Percentiles rank a stretch among this genome's conserved stretches.
phyloP scores from a whole-genome alignment of 192 early-diverging fungal species.

The Anaeromyces robustus region DNA sequence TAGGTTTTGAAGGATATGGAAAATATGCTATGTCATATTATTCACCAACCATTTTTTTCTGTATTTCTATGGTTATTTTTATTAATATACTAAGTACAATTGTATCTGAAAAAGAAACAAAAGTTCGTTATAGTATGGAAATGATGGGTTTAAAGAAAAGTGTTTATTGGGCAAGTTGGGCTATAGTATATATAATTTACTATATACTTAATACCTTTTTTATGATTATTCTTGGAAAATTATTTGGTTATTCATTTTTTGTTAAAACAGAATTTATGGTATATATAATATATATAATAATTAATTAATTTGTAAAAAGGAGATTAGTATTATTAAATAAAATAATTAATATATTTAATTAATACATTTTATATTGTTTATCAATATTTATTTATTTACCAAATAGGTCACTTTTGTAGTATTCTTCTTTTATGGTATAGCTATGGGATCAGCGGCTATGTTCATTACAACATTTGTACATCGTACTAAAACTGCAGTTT shows the following conservation, averaged over 20 bases:
- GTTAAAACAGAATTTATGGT: not conserved
- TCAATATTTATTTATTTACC: not conserved
- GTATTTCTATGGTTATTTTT: conserved; percentile 37
- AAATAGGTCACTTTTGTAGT: conserved; percentile 29
- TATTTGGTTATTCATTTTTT: not conserved
- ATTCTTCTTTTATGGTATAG: conserved; percentile 59
- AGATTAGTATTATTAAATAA: no score
- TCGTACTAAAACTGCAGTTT: conserved; percentile 34
- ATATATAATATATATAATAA: no score
- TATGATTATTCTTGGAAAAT: not conserved
- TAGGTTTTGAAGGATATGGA: conserved; percentile 25
- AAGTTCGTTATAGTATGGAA: conserved; percentile 52
- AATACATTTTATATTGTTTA: not conserved
- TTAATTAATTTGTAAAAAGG: no score
- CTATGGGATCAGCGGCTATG: conserved; percentile 52
- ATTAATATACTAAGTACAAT: conserved; percentile 49
- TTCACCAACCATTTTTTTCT: conserved; percentile 33
- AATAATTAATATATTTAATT: no score
- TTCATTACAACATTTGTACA: conserved; percentile 54
- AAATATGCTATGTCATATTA: conserved; percentile 43
- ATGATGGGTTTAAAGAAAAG: conserved; percentile 54
- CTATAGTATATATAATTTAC: no score
- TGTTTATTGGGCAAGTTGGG: no score
- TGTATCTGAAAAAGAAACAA: conserved; percentile 56
- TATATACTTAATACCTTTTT: no score